These are phyloP conservation scores for Mycena maculata DNA, from an alignment of 768 basidiomycete genomes.

Conservation along the genomic window DNA sequence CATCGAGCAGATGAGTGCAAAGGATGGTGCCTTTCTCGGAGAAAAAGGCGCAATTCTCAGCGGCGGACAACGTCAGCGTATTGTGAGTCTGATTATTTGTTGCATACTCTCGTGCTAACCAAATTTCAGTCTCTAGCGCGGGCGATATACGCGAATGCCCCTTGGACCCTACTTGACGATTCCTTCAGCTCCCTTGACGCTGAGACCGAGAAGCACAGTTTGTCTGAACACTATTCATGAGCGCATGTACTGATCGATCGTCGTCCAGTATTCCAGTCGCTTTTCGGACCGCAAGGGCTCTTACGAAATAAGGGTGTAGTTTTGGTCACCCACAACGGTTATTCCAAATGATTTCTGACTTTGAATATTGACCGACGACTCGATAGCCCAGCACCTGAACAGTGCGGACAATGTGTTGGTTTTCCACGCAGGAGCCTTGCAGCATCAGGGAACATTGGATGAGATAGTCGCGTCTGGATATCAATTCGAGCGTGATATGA, in stretches of 20 bases:
- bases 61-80: conserved; percentile 72
- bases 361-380: neutral
- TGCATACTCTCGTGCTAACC: neutral
- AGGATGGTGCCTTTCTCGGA: conserved; percentile 70
- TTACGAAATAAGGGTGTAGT: conserved; percentile 8
- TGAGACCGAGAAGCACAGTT: neutral
- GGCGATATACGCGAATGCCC: conserved; percentile 68
- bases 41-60: conserved; percentile 69
- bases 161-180: conserved; percentile 43
- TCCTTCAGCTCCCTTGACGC: conserved; percentile 11
- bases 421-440: neutral
- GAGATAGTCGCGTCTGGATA: neutral
- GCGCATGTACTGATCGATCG: neutral
- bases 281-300: conserved; percentile 48
- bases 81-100: conserved; percentile 43
- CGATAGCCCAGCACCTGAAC: neutral
- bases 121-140: conserved; percentile 61
- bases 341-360: neutral
- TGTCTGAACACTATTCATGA: conserved; percentile 35
- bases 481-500: neutral
- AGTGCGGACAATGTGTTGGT: neutral
- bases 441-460: neutral
- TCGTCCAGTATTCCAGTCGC: conserved; percentile 64
- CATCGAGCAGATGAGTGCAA: conserved; percentile 36
- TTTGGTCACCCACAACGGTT: conserved; percentile 19